Evolutionary conservation across 495 filamentous ascomycete species (phyloP).

Genomic region (Penicillium dipodomyicola): DNA sequence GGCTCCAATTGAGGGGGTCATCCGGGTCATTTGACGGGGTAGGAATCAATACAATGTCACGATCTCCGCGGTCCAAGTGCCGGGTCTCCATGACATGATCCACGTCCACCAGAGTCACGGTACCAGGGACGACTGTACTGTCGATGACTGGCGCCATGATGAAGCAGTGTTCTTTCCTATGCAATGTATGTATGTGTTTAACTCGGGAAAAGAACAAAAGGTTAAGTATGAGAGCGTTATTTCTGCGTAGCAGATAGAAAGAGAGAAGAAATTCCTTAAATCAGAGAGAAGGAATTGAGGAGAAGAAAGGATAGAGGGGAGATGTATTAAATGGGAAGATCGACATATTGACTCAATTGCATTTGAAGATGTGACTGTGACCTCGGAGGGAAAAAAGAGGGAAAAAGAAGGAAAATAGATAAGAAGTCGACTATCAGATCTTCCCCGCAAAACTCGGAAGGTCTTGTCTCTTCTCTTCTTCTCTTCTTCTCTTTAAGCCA

Average conservation of each 20-base stretch:
- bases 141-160: conserved; percentile 38
- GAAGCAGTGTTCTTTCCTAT: not conserved
- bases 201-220: not conserved
- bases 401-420: too few relatives aligned
- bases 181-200: not conserved
- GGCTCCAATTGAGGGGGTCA: conserved; percentile 63
- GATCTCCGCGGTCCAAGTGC: conserved; percentile 37
- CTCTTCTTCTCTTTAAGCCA: too few relatives aligned
- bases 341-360: too few relatives aligned
- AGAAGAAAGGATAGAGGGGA: too few relatives aligned
- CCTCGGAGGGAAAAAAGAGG: too few relatives aligned
- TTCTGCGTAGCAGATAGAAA: too few relatives aligned
- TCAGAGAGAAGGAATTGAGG: not conserved
- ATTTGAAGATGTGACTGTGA: too few relatives aligned
- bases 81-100: conserved; percentile 47
- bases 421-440: too few relatives aligned
- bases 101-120: conserved; percentile 54
- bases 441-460: too few relatives aligned
- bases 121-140: conserved; percentile 49
- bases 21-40: conserved; percentile 57
- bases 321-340: too few relatives aligned
- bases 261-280: too few relatives aligned
- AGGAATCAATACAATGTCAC: conserved; percentile 59
- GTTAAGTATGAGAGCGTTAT: not conserved
- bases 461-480: too few relatives aligned